Conservation (phyloP, 768 basidiomycete genomes). For the Lactifluus volemus region DNA sequence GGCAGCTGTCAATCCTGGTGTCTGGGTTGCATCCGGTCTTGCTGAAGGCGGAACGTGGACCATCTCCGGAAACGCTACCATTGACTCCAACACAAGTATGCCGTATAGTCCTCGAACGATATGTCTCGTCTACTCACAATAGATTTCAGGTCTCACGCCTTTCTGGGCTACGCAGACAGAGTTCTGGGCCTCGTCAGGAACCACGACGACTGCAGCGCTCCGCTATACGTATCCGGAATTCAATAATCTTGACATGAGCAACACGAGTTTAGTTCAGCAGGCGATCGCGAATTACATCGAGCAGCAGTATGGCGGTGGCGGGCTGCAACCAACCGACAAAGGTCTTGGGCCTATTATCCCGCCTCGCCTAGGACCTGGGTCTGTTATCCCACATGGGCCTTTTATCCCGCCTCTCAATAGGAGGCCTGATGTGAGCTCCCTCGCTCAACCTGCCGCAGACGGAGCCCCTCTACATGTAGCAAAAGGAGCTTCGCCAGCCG, state of each 20-base stretch:
- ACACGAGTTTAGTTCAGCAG: slow-evolving; percentile 23
- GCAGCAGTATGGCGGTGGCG: slow-evolving; percentile 28
- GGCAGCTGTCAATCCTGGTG: slow-evolving; percentile 36
- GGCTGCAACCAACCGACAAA: neutral
- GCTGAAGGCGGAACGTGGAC: slow-evolving; percentile 13
- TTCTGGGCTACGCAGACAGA: slow-evolving; percentile 34
- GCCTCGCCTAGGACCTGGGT: too few species aligned
- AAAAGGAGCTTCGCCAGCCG: neutral
- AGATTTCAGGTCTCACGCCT: slow-evolving; percentile 34
- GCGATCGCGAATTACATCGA: slow-evolving; percentile 32
- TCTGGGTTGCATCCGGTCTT: slow-evolving; percentile 29
- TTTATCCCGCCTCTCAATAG: neutral
- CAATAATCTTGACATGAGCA: slow-evolving; percentile 29
- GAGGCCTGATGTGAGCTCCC: slow-evolving; percentile 12
- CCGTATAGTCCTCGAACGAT: neutral
- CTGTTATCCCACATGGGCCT: neutral
- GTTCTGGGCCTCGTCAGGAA: slow-evolving; percentile 34
- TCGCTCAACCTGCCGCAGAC: neutral
- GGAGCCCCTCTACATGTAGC: neutral
- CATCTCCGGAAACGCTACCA: neutral
- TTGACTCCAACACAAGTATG: slow-evolving; percentile 12
- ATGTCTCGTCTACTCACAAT: neutral
- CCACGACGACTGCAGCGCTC: slow-evolving; percentile 26
- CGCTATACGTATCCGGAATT: slow-evolving; percentile 48
- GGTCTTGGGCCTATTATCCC: too few species aligned